Conservation (phyloP, 176 grass and related monocot genomes). For the Carex kokanica region DNA sequence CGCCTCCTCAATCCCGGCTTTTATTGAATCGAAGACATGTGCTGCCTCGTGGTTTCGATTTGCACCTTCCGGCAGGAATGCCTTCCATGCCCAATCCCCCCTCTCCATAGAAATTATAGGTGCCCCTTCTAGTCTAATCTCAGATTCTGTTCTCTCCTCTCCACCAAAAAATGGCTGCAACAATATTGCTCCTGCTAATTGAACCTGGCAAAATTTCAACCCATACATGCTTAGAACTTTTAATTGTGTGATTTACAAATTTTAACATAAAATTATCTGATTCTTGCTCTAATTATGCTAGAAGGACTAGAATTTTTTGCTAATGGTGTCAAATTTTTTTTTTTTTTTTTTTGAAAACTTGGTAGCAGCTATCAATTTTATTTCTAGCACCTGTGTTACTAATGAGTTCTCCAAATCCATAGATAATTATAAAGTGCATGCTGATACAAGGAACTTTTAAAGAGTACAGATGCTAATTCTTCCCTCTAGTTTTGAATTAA, state of each 20-base stretch:
- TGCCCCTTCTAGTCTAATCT: not conserved
- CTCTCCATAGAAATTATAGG: not conserved
- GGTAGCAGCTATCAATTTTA: not conserved
- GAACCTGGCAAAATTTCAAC: not conserved
- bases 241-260: not conserved
- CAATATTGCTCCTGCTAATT: not conserved
- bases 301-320: not conserved
- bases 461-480: not conserved
- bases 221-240: not conserved
- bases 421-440: not conserved
- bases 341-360: no score
- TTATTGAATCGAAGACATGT: not conserved
- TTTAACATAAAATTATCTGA: not conserved
- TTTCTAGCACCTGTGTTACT: not conserved
- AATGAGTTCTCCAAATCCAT: not conserved
- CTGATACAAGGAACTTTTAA: not conserved
- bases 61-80: constrained; percentile 14
- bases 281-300: not conserved
- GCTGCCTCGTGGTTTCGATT: constrained; percentile 9
- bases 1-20: not conserved
- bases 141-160: constrained; percentile 7
- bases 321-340: not conserved
- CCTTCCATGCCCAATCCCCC: constrained; percentile 3
- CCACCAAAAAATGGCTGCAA: constrained; percentile 19
- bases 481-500: not conserved